Base-by-base conservation (phyloP, 495 filamentous ascomycete species). In the Friedmanniomyces endolithicus region DNA sequence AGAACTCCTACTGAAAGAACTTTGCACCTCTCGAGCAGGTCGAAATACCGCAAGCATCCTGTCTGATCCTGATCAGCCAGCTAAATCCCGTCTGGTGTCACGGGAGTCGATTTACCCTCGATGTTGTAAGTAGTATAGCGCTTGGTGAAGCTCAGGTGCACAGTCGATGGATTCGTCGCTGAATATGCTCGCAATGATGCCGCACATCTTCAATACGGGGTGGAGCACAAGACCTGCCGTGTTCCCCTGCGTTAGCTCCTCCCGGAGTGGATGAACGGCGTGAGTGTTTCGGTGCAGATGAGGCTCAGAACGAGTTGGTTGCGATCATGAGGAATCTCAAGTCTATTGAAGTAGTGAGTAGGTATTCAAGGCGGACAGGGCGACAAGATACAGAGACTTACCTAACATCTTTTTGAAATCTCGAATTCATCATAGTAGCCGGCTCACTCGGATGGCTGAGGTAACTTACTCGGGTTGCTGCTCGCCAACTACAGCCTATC, bases 21-120 rank as follows among this genome's bases (percentile, higher is more conserved):
- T 86, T 78, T 57, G 90, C 88, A 14, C 87, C 85, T 0, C 76
- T 67, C 6, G 79, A 83, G 63, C 87, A 94, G 22, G 83, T 89
- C 6, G 82, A 78, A 49, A 94, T 90, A 48, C 90, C 90, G 48
- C 85, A 89, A 23, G 90, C 90, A 84, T 95, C 90, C 67, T 95
- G 59, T 1, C 59, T 55, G 12, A 48, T 39, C 35, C 56, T 53
- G 71, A 89, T 88, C 14, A 95, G 80, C 59, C 89, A 83, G 68
- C 92, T 94, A 43, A 19, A 2, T 17, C 9, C 16, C 31, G 25
- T 6, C 20, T 22, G 6, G 16, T 2, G 16, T 16, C 20, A 9
- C 31, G 19, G 4, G 24, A 2, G 48, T 3, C 48, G 31, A 3
- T 25, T 24, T 19, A 50, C 17, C 55, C 55, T 20, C 55, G 55